Evolutionary conservation across 352 stramenopile genomes (phyloP).

Genomic region (Pythium oligandrum): DNA sequence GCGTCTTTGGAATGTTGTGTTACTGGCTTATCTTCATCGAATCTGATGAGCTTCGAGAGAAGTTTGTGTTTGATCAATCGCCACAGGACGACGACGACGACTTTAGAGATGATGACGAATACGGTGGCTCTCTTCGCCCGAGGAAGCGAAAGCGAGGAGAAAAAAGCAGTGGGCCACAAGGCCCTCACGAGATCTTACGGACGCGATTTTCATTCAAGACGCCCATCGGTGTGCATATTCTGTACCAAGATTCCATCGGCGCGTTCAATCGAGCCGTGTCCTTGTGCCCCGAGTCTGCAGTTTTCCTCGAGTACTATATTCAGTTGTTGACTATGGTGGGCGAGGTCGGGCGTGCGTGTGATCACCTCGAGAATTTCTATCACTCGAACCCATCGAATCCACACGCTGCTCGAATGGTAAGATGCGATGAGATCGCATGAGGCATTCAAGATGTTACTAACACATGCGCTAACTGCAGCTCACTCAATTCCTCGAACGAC

Average conservation of each 20-base stretch:
- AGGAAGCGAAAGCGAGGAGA: background rate
- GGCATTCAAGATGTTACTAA: too few species aligned
- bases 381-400: conserved; percentile 48
- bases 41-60: conserved; percentile 54
- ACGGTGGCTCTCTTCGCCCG: conserved; percentile 1
- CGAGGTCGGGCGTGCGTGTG: conserved; percentile 51
- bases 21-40: conserved; percentile 84
- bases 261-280: conserved; percentile 57
- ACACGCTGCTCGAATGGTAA: conserved; percentile 67
- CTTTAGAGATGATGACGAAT: conserved; percentile 2
- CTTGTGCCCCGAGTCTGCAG: conserved; percentile 39
- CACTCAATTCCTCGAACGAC: conserved; percentile 11
- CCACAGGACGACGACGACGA: conserved; percentile 18
- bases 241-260: conserved; percentile 63
- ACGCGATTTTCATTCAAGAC: conserved; percentile 61
- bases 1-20: conserved; percentile 72
- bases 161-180: conserved; percentile 19
- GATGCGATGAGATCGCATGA: background rate
- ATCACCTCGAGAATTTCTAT: conserved; percentile 74
- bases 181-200: conserved; percentile 30
- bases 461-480: too few species aligned
- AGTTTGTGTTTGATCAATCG: conserved; percentile 27
- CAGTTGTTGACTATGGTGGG: conserved; percentile 62
- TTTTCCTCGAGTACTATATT: conserved; percentile 73
- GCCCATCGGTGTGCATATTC: conserved; percentile 56